Evolutionary conservation across 139 green algal species (phyloP).

Genomic region (Zygnema cylindricum): DNA sequence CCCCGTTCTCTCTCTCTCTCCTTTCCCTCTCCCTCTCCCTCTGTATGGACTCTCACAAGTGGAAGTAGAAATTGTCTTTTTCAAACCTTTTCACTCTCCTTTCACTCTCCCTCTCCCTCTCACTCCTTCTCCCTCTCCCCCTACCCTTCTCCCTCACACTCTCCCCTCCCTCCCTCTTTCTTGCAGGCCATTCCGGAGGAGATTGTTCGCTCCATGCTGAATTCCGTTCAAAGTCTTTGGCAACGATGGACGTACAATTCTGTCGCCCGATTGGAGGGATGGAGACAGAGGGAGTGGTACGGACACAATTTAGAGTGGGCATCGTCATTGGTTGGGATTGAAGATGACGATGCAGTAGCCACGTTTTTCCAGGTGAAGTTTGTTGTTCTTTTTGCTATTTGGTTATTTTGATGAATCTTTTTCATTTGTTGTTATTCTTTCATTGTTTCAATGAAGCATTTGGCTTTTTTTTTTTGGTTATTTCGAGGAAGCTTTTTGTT

Average conservation of each 20-base stretch:
- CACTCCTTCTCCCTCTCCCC: too few relatives aligned
- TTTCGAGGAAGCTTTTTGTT: too few relatives aligned
- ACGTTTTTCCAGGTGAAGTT: conserved; percentile 41
- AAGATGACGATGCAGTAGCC: conserved; percentile 37
- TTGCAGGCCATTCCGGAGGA: conserved; percentile 3
- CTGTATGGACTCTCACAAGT: too few relatives aligned
- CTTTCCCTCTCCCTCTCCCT: too few relatives aligned
- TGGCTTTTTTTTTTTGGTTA: too few relatives aligned
- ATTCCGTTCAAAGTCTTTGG: conserved; percentile 5
- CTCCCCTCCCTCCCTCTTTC: background rate
- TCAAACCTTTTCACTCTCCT: too few relatives aligned
- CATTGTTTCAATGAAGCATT: too few relatives aligned
- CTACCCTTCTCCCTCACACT: too few relatives aligned
- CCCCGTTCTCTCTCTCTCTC: too few relatives aligned
- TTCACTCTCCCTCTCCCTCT: too few relatives aligned
- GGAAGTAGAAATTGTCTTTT: too few relatives aligned
- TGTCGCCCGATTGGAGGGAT: background rate
- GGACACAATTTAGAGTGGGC: conserved; percentile 34
- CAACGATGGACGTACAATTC: conserved; percentile 31
- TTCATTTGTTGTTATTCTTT: background rate
- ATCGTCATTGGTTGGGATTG: background rate
- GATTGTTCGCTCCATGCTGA: conserved; percentile 4
- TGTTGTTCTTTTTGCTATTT: too few relatives aligned
- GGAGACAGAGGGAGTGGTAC: conserved; percentile 30
- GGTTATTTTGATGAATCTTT: background rate